phyloP scores from a whole-genome alignment of 208 protist genomes.

The Naegleria fowleri region DNA sequence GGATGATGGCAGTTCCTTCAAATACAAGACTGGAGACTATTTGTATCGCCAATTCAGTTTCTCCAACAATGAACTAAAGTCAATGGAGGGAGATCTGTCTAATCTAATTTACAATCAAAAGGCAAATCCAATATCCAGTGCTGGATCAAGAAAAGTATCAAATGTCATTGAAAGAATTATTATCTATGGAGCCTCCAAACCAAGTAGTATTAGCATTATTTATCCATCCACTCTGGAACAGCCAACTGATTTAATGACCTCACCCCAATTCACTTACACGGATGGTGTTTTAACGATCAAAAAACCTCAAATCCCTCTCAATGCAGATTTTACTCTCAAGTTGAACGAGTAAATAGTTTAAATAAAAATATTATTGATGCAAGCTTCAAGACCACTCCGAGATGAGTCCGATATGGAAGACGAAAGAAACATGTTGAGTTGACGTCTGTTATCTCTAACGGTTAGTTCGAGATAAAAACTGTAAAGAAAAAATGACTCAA shows the following conservation, averaged over 20 bases:
- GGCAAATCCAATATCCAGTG: background rate
- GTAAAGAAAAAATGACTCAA: background rate
- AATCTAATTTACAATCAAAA: background rate
- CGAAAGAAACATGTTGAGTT: too few relatives aligned
- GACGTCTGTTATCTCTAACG: background rate
- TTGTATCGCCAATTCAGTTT: slow-evolving; percentile 29
- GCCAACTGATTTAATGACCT: background rate
- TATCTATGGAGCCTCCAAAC: background rate
- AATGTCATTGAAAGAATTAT: slow-evolving; percentile 1
- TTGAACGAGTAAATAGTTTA: background rate
- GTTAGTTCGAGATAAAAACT: background rate
- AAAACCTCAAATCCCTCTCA: background rate
- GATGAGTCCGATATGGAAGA: too few relatives aligned
- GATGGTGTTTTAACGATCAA: background rate
- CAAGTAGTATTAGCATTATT: background rate
- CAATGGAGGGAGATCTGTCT: background rate
- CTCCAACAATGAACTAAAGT: background rate
- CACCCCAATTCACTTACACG: background rate
- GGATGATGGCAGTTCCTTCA: slow-evolving; percentile 56
- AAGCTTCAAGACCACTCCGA: too few relatives aligned
- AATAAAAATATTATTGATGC: too few relatives aligned
- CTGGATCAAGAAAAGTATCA: background rate
- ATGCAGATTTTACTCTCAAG: background rate
- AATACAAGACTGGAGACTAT: slow-evolving; percentile 42
- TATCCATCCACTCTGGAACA: background rate